These are phyloP conservation scores for Babesia sp. DNA, from an alignment of 169 alveolate species.

Conservation along the genomic window DNA sequence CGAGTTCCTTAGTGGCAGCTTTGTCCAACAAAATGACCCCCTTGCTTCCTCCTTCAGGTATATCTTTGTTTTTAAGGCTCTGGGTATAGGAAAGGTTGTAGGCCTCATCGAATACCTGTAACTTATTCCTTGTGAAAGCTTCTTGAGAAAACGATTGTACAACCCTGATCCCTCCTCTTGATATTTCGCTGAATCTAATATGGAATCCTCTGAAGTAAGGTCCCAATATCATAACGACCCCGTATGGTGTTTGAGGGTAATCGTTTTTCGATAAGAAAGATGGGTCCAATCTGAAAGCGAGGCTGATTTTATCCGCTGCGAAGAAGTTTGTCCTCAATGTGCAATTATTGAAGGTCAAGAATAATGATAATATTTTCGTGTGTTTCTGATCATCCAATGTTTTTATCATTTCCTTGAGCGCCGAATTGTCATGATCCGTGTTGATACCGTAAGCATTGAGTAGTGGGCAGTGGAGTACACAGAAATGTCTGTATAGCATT, in stretches of 20 bases:
- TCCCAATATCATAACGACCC: slow-evolving; percentile 77
- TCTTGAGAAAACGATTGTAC: slow-evolving; percentile 77
- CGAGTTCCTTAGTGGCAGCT: slow-evolving; percentile 30
- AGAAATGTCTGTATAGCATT: slow-evolving; percentile 58
- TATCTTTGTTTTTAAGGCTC: slow-evolving; percentile 81
- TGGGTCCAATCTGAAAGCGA: slow-evolving; percentile 73
- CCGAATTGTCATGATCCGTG: slow-evolving; percentile 11
- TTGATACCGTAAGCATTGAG: slow-evolving; percentile 8
- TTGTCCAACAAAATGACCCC: slow-evolving; percentile 79
- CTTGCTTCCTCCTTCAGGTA: slow-evolving; percentile 85
- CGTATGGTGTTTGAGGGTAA: slow-evolving; percentile 74
- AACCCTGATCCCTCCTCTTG: slow-evolving; percentile 83
- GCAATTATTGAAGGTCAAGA: slow-evolving; percentile 68
- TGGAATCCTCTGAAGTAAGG: slow-evolving; percentile 83
- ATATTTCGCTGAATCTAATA: slow-evolving; percentile 75
- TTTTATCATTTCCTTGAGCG: slow-evolving; percentile 48
- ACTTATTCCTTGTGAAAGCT: slow-evolving; percentile 73
- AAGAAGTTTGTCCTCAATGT: slow-evolving; percentile 77
- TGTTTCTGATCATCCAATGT: slow-evolving; percentile 73
- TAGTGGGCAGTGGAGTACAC: slow-evolving; percentile 47
- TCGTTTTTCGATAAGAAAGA: slow-evolving; percentile 65
- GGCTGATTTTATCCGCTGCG: slow-evolving; percentile 64
- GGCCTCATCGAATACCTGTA: slow-evolving; percentile 80
- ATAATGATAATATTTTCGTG: slow-evolving; percentile 67
- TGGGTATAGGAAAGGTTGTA: slow-evolving; percentile 81